Base-by-base conservation (phyloP, 371 early-diverging fungal genomes). In the Thermomucor indicae-seudaticae region DNA sequence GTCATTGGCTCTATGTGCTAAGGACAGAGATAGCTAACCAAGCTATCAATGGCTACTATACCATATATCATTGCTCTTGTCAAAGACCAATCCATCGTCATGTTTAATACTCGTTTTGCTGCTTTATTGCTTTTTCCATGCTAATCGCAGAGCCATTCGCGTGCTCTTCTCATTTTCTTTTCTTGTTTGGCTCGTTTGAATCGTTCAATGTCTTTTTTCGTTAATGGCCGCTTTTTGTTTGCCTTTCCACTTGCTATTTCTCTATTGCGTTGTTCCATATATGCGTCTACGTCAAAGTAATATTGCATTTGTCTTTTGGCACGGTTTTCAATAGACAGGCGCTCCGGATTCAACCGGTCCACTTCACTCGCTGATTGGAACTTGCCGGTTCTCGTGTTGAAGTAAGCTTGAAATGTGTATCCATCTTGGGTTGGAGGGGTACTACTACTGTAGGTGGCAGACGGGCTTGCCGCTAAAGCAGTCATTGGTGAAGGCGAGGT, bases 351-450 rank as follows among this genome's bases (percentile, higher is more conserved):
- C 7, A 62, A 51, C 5, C 65, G 66, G 34, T 58, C 54, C 4
- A 50, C 57, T 34, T 76, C 73, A 28, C 55, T 56, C 22, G 63
- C 62, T 5, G 70, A 59, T 29, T 71, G 72, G 47, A 81, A 81
- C 43, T 62, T 52, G 35, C 81, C 78, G 10, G 78, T 77, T 51
- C 66, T 62, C 22, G 75, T 40, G 51, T 81, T 77, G 39, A 81
- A 81, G 34, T 63, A 64, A n/a, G 73, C 78, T 40, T 60, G 64
- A 14, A 63, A 53, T n/a, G 55, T 53, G 49, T 80, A 78, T 3
- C 58, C 46, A 14, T 53, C 49, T 34, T 42, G 35, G 27, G 41
- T 55, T 17, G 34, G 10, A 31, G 25, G 44, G 12, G 49, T 41
- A 29, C 24, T 11, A 7, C 32, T 22, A 4, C 22, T 29, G 29